phyloP scores from a whole-genome alignment of 1,139 yeast genomes.

The Yamadazyma jaroonii region DNA sequence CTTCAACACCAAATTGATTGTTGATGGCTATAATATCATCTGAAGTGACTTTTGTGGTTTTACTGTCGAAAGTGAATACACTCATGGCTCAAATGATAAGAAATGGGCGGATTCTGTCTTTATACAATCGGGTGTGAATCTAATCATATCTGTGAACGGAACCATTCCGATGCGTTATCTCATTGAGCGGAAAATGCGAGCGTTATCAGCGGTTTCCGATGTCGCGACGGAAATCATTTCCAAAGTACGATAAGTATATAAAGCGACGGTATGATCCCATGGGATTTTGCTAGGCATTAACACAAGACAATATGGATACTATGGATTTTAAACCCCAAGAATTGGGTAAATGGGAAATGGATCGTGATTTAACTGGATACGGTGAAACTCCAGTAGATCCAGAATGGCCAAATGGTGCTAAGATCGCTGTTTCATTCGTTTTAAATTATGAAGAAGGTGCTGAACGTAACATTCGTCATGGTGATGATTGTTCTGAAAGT shows the following conservation, averaged over 20 bases:
- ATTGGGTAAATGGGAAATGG: constrained; percentile 17
- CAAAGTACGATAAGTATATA: too few relatives aligned
- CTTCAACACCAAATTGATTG: constrained; percentile 14
- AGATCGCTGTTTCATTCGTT: constrained; percentile 14
- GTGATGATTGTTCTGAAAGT: constrained; percentile 19
- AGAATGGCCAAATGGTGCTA: constrained; percentile 16
- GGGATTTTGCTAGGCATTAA: not conserved
- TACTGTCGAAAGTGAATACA: constrained; percentile 13
- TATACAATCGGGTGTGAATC: too few relatives aligned
- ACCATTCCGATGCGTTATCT: not conserved
- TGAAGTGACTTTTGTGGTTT: constrained; percentile 13
- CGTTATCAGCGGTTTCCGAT: too few relatives aligned
- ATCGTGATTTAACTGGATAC: constrained; percentile 14
- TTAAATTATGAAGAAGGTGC: constrained; percentile 28
- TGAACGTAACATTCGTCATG: constrained; percentile 13
- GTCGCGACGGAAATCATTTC: too few relatives aligned
- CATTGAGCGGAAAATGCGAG: not conserved
- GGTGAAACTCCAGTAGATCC: constrained; percentile 15
- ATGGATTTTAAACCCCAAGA: constrained; percentile 10
- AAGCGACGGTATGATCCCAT: too few relatives aligned
- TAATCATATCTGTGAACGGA: too few relatives aligned
- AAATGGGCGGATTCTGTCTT: too few relatives aligned
- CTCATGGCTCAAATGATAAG: constrained; percentile 7
- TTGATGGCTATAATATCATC: constrained; percentile 11
- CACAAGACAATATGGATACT: constrained; percentile 9